These are phyloP conservation scores for Didymella exigua DNA, from an alignment of 2,329 filamentous ascomycete species.

Conservation along the genomic window DNA sequence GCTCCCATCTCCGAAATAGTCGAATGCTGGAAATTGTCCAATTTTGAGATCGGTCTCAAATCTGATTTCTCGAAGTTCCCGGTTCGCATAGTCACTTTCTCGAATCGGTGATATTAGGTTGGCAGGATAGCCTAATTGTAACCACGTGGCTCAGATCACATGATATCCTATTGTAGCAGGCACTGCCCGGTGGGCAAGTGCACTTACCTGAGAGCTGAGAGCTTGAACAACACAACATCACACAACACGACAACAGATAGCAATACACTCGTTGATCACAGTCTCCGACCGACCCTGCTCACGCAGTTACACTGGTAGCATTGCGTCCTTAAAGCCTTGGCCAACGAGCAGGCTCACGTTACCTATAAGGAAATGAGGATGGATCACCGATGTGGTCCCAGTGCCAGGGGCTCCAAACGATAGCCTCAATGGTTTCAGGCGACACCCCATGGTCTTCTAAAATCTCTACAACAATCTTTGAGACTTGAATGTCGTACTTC, in stretches of 20 bases:
- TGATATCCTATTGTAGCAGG: no score
- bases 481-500: conserved; percentile 47
- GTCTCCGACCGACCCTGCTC: no score
- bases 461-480: conserved; percentile 51
- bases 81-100: conserved; percentile 31
- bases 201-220: no score
- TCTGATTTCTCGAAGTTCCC: conserved; percentile 31
- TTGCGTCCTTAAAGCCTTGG: conserved; percentile 55
- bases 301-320: no score
- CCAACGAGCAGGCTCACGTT: conserved; percentile 59
- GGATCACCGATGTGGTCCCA: conserved; percentile 59
- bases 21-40: conserved; percentile 55
- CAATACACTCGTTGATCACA: no score
- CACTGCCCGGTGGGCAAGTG: no score
- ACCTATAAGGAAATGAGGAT: conserved; percentile 53
- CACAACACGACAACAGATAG: no score
- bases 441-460: conserved; percentile 43
- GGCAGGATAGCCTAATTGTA: conserved; percentile 56
- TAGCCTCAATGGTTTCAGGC: conserved; percentile 42
- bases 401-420: conserved; percentile 54
- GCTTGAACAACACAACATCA: no score
- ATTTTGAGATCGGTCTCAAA: conserved; percentile 37
- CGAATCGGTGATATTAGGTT: conserved; percentile 27
- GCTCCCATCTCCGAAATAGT: conserved; percentile 62
- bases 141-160: no score